These are phyloP conservation scores for Aquilaria yunnanensis DNA, from an alignment of 345 rosid species.

Conservation along the genomic window DNA sequence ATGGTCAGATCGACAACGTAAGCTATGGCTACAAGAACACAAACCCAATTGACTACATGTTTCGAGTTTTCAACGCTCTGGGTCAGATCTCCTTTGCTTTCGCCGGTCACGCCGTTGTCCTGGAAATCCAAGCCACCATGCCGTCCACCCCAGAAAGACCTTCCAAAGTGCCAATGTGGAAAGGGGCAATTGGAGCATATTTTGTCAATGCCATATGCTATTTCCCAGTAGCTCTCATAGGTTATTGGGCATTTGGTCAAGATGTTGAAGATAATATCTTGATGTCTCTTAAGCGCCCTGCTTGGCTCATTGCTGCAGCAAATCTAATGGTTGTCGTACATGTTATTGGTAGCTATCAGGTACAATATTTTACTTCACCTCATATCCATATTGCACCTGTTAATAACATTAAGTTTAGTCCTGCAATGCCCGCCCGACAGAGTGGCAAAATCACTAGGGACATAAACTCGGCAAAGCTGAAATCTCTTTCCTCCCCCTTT, in stretches of 20 bases:
- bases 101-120: slow-evolving; percentile 89
- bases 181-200: slow-evolving; percentile 75
- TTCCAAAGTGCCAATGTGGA: slow-evolving; percentile 88
- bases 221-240: slow-evolving; percentile 85
- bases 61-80: slow-evolving; percentile 71
- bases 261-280: slow-evolving; percentile 86
- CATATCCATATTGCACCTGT: too few species aligned
- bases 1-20: slow-evolving; percentile 53
- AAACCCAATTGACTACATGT: slow-evolving; percentile 40
- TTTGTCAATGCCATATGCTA: slow-evolving; percentile 85
- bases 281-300: slow-evolving; percentile 48
- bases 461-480: too few species aligned
- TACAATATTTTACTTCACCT: neutral
- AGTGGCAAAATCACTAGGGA: too few species aligned
- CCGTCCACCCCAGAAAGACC: slow-evolving; percentile 87
- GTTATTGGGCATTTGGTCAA: slow-evolving; percentile 80
- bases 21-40: slow-evolving; percentile 58
- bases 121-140: slow-evolving; percentile 93
- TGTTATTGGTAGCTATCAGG: slow-evolving; percentile 96
- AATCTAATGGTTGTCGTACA: slow-evolving; percentile 93
- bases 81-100: slow-evolving; percentile 89
- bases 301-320: slow-evolving; percentile 90
- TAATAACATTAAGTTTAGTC: too few species aligned
- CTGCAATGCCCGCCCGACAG: neutral
- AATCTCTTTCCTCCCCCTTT: too few species aligned